Conservation (phyloP, 371 early-diverging fungal genomes). For the Blakeslea trispora region DNA sequence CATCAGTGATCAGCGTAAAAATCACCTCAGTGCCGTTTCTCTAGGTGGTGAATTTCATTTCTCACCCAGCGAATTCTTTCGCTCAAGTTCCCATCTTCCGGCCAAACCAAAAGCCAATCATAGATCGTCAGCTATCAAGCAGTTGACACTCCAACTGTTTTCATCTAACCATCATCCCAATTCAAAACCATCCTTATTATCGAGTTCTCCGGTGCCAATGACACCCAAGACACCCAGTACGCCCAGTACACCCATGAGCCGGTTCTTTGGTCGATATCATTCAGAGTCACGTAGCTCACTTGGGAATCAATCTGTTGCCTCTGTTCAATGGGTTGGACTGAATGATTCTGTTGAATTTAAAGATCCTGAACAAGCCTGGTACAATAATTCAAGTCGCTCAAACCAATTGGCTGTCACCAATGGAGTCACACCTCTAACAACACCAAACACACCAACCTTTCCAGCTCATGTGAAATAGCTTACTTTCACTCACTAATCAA, state of each 20-base stretch:
- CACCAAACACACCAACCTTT: slow-evolving; percentile 13
- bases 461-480: slow-evolving; percentile 11
- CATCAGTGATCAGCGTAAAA: too few species aligned
- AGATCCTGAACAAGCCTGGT: too few species aligned
- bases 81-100: background rate
- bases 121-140: background rate
- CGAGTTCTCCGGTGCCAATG: too few species aligned
- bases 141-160: slow-evolving; percentile 1
- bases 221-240: too few species aligned
- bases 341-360: slow-evolving; percentile 11
- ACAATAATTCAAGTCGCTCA: background rate
- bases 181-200: too few species aligned
- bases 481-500: too few species aligned
- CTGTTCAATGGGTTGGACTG: slow-evolving; percentile 13
- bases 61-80: background rate
- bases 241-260: too few species aligned
- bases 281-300: background rate
- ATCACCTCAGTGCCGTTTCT: background rate
- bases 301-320: slow-evolving; percentile 6
- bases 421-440: background rate
- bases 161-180: too few species aligned
- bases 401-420: slow-evolving; percentile 2
- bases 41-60: background rate
- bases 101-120: background rate
- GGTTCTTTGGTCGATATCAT: background rate